Evolutionary conservation across 352 stramenopile species (phyloP), one percentile per base, ranked within the genome.

Genomic region (Phytophthora brassicae): DNA sequence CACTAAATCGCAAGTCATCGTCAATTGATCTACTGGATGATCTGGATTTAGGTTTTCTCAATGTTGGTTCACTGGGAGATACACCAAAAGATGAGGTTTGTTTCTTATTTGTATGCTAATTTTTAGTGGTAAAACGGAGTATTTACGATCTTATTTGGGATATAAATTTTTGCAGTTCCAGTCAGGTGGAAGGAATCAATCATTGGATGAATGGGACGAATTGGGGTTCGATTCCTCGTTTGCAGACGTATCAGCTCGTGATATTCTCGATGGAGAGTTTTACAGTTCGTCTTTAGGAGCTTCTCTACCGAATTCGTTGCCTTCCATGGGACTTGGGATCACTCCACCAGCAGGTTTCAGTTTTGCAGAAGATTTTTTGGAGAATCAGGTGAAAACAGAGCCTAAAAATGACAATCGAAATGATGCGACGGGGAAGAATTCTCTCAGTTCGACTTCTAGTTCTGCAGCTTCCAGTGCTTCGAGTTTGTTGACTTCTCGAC

Each of bases 21-120:
- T 94, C 84, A 4, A 85, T 94, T 70, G 83, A 95, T 65, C 66
- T 96, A 26, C 59, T 95, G 16, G 85, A 94, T 45, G 88, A 96
- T 56, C 50, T 95, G 44, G 84, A 96, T 60, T 68, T 95, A 4
- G 87, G 84, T n/a, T 95, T 96, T 43, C 57, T 96, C 26, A 94
- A 94, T 51, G 84, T 96, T 44, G 85, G 84, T 1, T 94, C 84
- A 16, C 68, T 95, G 6, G 86, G 84, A 23, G 84, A 93, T 43
- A 93, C 86, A 7, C 86, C 86, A 0, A 94, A 94, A 67, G 84
- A 94, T 49, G 79, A 88, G 75, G 78, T 90, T 4, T 51, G 49
- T 45, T 14, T 54, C 8, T 50, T 53, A 16, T 41, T 17, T 57
- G 42, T 12, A 50, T 22, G n/a, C 31, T 45, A 44, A 48, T n/a